A percentile compares a stretch with the other conserved stretches of the same genome.
These are phyloP conservation scores for Ascobolus immersus DNA, from an alignment of 495 filamentous ascomycete species.

Conservation along the genomic window DNA sequence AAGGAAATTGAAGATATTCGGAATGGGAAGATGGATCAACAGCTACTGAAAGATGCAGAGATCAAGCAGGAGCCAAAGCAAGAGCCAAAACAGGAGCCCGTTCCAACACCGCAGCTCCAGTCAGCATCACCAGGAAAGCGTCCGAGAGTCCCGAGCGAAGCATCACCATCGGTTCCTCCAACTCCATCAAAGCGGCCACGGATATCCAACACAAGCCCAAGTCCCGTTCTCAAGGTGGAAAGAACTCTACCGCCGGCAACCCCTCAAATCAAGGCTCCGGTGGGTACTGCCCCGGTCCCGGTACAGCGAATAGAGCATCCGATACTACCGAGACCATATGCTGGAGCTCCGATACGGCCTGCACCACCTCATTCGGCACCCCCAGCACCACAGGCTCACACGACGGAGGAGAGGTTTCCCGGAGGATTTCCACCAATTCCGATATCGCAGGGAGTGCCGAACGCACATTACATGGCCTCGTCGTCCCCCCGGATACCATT, in stretches of 20 bases:
- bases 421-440: too few relatives aligned
- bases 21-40: constrained; percentile 27
- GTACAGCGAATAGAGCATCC: too few relatives aligned
- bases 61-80: not conserved
- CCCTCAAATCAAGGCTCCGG: not conserved
- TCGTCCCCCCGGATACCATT: too few relatives aligned
- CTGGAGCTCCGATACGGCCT: too few relatives aligned
- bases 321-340: too few relatives aligned
- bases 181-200: constrained; percentile 5
- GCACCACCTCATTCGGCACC: too few relatives aligned
- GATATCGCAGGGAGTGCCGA: too few relatives aligned
- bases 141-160: not conserved
- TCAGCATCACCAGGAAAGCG: constrained; percentile 4
- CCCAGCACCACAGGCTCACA: too few relatives aligned
- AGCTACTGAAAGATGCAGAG: constrained; percentile 13
- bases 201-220: not conserved
- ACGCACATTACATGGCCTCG: too few relatives aligned
- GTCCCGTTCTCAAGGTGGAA: too few relatives aligned
- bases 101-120: not conserved
- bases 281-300: not conserved
- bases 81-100: not conserved
- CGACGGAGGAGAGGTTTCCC: too few relatives aligned
- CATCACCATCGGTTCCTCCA: not conserved
- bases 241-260: not conserved
- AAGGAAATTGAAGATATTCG: constrained; percentile 45